These are phyloP conservation scores for Amauroascus verrucosus DNA, from an alignment of 2,329 filamentous ascomycete genomes.

Conservation along the genomic window DNA sequence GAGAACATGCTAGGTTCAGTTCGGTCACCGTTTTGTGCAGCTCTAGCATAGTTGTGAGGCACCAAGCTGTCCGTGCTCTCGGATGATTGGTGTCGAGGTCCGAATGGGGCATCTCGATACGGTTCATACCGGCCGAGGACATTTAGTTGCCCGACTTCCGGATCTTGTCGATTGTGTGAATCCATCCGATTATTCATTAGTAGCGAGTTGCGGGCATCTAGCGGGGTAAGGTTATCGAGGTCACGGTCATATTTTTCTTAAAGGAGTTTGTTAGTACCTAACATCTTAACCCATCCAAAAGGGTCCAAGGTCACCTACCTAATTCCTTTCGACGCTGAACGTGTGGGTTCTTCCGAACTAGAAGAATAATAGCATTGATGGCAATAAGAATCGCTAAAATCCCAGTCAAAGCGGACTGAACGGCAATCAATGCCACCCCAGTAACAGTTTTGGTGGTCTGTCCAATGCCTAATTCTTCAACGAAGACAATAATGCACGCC, in stretches of 20 bases:
- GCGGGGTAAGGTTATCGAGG: conserved; percentile 70
- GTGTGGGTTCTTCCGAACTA: conserved; percentile 81
- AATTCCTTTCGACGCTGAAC: conserved; percentile 78
- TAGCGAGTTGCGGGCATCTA: conserved; percentile 78
- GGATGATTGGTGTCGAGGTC: conserved; percentile 20
- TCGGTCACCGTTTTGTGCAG: conserved; percentile 20
- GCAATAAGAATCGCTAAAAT: conserved; percentile 76
- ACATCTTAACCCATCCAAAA: neutral
- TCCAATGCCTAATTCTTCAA: conserved; percentile 78
- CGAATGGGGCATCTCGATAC: conserved; percentile 26
- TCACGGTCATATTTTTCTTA: conserved; percentile 67
- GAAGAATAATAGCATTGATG: conserved; percentile 76
- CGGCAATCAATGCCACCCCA: conserved; percentile 83
- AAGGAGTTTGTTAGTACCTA: conserved; percentile 16
- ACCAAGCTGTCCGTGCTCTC: conserved; percentile 31
- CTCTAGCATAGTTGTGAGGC: conserved; percentile 5
- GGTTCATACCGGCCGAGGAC: conserved; percentile 32
- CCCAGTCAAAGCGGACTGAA: conserved; percentile 76
- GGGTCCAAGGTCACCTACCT: conserved; percentile 50
- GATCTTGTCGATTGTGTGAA: conserved; percentile 21
- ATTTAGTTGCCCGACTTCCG: conserved; percentile 35
- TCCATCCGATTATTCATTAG: conserved; percentile 53
- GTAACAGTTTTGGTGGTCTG: conserved; percentile 91
- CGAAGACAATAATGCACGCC: conserved; percentile 80
- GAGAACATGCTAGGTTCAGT: conserved; percentile 23